Evolutionary conservation across 2,329 filamentous ascomycete species (phyloP).

Genomic region (Fusarium cyanostomum): DNA sequence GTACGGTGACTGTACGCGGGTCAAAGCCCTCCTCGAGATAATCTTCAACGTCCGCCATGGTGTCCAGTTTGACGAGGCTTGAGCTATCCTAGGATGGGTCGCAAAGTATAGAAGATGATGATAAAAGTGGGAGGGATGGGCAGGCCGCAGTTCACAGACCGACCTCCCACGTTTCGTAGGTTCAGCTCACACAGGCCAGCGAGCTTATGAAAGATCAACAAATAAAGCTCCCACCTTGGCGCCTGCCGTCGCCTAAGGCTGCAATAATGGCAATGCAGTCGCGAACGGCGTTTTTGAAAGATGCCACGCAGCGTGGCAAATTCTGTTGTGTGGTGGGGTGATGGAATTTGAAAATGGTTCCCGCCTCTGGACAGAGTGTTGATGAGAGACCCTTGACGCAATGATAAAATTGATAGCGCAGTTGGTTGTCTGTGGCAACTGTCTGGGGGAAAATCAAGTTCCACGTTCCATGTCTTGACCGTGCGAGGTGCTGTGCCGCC

Average conservation of each 20-base stretch:
- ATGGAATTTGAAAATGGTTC: constrained; percentile 30
- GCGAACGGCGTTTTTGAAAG: neutral
- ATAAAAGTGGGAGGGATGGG: constrained; percentile 22
- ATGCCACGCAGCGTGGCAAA: constrained; percentile 6
- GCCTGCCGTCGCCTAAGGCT: neutral
- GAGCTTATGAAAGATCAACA: constrained; percentile 26
- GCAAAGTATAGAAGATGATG: constrained; percentile 15
- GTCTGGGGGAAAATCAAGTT: constrained; percentile 23
- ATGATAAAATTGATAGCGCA: constrained; percentile 40
- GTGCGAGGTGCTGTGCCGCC: constrained; percentile 22
- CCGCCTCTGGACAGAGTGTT: constrained; percentile 37
- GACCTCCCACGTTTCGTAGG: constrained; percentile 20
- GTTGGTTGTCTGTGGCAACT: constrained; percentile 56
- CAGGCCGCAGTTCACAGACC: constrained; percentile 31
- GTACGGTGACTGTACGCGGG: constrained; percentile 82
- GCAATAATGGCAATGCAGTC: constrained; percentile 6
- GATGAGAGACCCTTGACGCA: constrained; percentile 48
- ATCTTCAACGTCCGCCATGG: constrained; percentile 75
- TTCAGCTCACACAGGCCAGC: neutral
- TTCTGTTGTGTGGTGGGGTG: constrained; percentile 32
- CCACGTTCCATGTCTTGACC: constrained; percentile 37
- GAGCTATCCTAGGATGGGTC: constrained; percentile 9
- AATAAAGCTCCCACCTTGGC: constrained; percentile 17
- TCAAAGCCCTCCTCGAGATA: constrained; percentile 92
- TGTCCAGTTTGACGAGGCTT: constrained; percentile 31